Evolutionary conservation across 1,284 basidiomycete genomes (phyloP).

Genomic region (Ustilago cynodontis): DNA sequence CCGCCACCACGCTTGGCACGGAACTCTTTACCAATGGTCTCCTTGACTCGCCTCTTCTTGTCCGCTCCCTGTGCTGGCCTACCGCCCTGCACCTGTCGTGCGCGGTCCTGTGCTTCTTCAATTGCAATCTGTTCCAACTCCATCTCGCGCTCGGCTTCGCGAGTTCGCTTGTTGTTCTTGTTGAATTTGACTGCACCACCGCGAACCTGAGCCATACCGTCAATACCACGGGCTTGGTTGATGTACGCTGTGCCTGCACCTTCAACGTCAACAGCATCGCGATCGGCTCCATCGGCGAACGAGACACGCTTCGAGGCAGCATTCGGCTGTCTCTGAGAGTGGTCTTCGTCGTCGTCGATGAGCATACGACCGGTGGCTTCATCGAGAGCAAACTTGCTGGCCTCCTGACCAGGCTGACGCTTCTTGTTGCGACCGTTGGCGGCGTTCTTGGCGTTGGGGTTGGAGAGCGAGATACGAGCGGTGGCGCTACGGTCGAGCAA

Average conservation of each 20-base stretch:
- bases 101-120: constrained; percentile 55
- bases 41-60: constrained; percentile 53
- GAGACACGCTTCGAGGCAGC: constrained; percentile 33
- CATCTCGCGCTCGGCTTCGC: constrained; percentile 63
- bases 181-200: constrained; percentile 92
- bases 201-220: constrained; percentile 83
- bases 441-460: constrained; percentile 35
- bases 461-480: constrained; percentile 39
- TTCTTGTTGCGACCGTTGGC: constrained; percentile 37
- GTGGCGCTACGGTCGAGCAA: constrained; percentile 78
- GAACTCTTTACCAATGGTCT: constrained; percentile 65
- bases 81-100: constrained; percentile 37
- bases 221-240: constrained; percentile 83
- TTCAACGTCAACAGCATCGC: constrained; percentile 78
- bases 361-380: constrained; percentile 88
- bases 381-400: constrained; percentile 87
- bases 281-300: constrained; percentile 68
- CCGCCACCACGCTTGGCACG: constrained; percentile 61
- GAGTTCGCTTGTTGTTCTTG: constrained; percentile 77
- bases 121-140: constrained; percentile 54
- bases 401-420: constrained; percentile 81
- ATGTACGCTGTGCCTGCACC: constrained; percentile 77
- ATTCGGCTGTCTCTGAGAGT: constrained; percentile 18
- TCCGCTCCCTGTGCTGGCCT: constrained; percentile 18
- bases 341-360: constrained; percentile 74